Conservation (phyloP, 768 basidiomycete species). For the Suillus hirtellus region DNA sequence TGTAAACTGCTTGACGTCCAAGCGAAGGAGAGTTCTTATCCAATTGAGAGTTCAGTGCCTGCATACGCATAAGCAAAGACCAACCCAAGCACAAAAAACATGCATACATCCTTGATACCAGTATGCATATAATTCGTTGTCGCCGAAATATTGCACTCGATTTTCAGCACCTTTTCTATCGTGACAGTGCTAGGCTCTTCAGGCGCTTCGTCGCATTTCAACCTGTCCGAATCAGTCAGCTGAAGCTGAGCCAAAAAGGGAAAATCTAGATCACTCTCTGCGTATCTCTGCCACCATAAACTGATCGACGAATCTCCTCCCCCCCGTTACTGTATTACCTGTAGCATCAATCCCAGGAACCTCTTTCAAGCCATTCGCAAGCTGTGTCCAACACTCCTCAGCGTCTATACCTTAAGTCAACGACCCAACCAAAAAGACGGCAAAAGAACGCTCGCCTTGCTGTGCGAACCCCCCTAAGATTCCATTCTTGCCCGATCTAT, state of each 20-base stretch:
- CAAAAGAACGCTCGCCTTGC: constrained; percentile 48
- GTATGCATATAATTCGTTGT: constrained; percentile 86
- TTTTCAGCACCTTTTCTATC: constrained; percentile 77
- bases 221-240: constrained; percentile 43
- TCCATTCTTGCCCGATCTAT: constrained; percentile 40
- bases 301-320: constrained; percentile 72
- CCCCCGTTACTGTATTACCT: constrained; percentile 30
- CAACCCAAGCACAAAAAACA: constrained; percentile 11
- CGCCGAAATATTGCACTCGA: constrained; percentile 89
- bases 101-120: constrained; percentile 77
- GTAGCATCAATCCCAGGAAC: constrained; percentile 49
- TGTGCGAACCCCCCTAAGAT: constrained; percentile 67
- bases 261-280: constrained; percentile 49
- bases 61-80: constrained; percentile 11
- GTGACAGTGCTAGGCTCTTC: constrained; percentile 69
- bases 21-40: constrained; percentile 83
- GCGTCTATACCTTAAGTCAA: constrained; percentile 55
- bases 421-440: neutral
- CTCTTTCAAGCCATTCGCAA: constrained; percentile 72
- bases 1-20: constrained; percentile 80
- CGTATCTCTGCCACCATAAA: constrained; percentile 79
- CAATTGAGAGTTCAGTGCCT: constrained; percentile 87
- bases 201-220: constrained; percentile 79
- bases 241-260: neutral
- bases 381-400: constrained; percentile 84